phyloP scores from a whole-genome alignment of 2,329 filamentous ascomycete species.

The Trichoderma harzianum region DNA sequence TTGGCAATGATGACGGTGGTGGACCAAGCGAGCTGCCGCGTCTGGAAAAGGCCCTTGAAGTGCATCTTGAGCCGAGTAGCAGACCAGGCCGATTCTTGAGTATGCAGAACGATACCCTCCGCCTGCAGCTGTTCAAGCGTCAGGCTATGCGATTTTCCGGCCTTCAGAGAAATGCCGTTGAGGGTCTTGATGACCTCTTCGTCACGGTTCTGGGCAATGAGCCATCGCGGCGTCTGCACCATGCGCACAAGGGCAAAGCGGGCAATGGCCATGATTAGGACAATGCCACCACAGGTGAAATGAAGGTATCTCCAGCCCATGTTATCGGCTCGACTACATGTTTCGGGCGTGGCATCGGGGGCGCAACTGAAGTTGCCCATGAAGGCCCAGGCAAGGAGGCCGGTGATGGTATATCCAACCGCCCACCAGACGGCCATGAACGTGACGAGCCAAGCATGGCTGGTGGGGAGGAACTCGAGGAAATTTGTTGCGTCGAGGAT shows the following conservation, averaged over 20 bases:
- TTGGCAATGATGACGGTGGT: slow-evolving; percentile 15
- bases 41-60: slow-evolving; percentile 20
- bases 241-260: slow-evolving; percentile 14
- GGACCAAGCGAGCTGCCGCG: slow-evolving; percentile 14
- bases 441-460: slow-evolving; percentile 17
- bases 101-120: slow-evolving; percentile 18
- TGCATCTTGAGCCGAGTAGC: slow-evolving; percentile 15
- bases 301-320: slow-evolving; percentile 21
- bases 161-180: slow-evolving; percentile 16
- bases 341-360: slow-evolving; percentile 9
- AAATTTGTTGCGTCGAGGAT: slow-evolving; percentile 19
- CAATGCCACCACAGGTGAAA: slow-evolving; percentile 14
- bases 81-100: slow-evolving; percentile 19
- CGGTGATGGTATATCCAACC: slow-evolving; percentile 17
- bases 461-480: slow-evolving; percentile 18
- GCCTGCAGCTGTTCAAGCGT: slow-evolving; percentile 16
- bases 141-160: not conserved
- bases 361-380: slow-evolving; percentile 20
- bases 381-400: slow-evolving; percentile 17
- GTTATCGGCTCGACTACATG: slow-evolving; percentile 12
- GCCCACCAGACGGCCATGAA: slow-evolving; percentile 20
- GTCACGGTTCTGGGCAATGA: slow-evolving; percentile 18
- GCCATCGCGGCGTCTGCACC: slow-evolving; percentile 20
- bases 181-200: slow-evolving; percentile 18
- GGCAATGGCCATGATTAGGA: slow-evolving; percentile 16